Evolutionary conservation across 257 asterid genomes (phyloP), one percentile per base, ranked within the genome.

Genomic region (Rhazya stricta): DNA sequence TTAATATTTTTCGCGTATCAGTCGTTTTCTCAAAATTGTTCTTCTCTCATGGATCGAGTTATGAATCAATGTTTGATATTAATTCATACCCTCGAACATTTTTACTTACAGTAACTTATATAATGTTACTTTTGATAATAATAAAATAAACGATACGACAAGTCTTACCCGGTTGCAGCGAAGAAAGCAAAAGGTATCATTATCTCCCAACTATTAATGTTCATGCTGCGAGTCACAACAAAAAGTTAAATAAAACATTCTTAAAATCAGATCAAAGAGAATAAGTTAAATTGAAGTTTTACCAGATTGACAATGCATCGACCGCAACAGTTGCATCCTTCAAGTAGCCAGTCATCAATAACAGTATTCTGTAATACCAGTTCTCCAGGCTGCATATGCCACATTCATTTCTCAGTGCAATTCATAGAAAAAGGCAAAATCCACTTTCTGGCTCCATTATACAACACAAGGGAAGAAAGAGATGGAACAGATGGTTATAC

Each of bases 301-400:
- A 88, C 93, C 93, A 88, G 21, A 85, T 74, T 6, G 91, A 80
- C 54, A 88, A 67, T 9, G 91, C 89, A 81, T 85, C 89, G n/a
- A 87, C 87, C 0, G 86, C 87, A 12, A 86, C 2, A 15, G 85
- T 76, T 0, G 91, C 89, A 63, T 89, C 75, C 10, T 76, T 69
- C 69, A 85, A 73, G 77, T 77, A 68, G 30, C 90, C 91, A 16
- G 91, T 84, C 88, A 89, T 82, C 46, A 86, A 5, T 58, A 89
- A 77, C 65, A 86, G 71, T 46, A 85, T 86, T 73, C 89, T 76
- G 84, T 86, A 85, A 74, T 89, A 89, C 94, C 94, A 89, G 23
- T 85, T 87, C 81, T 89, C 94, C 91, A 89, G 62, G 79, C 94
- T 88, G 84, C 72, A 74, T n/a, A 11, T 0, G 36, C 29, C 19